Conservation (phyloP, 306 rosid species). For the Trifolium dubium region DNA sequence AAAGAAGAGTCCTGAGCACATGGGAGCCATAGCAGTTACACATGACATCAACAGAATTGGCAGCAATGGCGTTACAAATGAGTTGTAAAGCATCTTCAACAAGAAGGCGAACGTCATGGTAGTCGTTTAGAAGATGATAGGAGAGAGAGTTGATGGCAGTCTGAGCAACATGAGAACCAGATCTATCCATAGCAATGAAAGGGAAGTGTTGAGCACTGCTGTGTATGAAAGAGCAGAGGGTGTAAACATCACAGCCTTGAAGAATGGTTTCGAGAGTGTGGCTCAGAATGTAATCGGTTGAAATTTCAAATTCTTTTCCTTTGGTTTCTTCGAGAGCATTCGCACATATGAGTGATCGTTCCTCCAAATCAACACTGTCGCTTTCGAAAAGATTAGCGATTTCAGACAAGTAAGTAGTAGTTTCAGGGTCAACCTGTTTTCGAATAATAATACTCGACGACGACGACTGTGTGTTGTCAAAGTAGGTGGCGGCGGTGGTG, state of each 20-base stretch:
- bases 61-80: constrained; percentile 72
- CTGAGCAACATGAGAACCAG: constrained; percentile 95
- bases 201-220: constrained; percentile 66
- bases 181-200: constrained; percentile 77
- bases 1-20: constrained; percentile 86
- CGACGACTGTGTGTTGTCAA: too few relatives aligned
- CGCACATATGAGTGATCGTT: constrained; percentile 72
- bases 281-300: constrained; percentile 88
- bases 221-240: constrained; percentile 69
- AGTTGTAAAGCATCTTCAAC: constrained; percentile 67
- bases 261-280: constrained; percentile 83
- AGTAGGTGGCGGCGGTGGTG: too few relatives aligned
- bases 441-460: constrained; percentile 49
- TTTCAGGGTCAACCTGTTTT: constrained; percentile 90
- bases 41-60: constrained; percentile 72
- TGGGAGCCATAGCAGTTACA: constrained; percentile 86
- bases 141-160: constrained; percentile 68
- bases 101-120: constrained; percentile 48
- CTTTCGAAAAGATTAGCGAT: constrained; percentile 76
- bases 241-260: constrained; percentile 63
- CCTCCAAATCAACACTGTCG: constrained; percentile 66
- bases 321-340: constrained; percentile 83
- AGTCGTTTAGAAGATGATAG: constrained; percentile 62
- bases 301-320: constrained; percentile 84
- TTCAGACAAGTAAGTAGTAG: constrained; percentile 68